These are phyloP conservation scores for Aspergillus sclerotialis DNA, from an alignment of 2,329 filamentous ascomycete species.

Conservation along the genomic window DNA sequence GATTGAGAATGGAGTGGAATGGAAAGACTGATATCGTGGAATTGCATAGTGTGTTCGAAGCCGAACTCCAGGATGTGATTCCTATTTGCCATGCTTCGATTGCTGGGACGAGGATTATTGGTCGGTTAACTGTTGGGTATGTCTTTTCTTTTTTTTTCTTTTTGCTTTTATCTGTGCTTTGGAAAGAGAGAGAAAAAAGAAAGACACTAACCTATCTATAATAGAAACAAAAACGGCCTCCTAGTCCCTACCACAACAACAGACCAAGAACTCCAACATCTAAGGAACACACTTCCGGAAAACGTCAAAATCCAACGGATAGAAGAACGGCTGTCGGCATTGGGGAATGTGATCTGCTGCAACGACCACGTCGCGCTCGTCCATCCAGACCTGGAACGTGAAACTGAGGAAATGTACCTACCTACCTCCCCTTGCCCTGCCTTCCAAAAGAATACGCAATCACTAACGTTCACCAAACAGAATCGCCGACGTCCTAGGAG, in stretches of 20 bases:
- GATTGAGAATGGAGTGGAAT: no score
- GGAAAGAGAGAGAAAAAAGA: not conserved
- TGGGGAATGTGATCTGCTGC: slow-evolving; percentile 92
- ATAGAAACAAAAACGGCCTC: slow-evolving; percentile 88
- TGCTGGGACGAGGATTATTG: slow-evolving; percentile 91
- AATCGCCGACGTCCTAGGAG: slow-evolving; percentile 74
- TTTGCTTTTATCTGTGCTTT: not conserved
- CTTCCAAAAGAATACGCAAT: not conserved
- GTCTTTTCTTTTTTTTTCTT: slow-evolving; percentile 19
- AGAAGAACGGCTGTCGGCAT: slow-evolving; percentile 89
- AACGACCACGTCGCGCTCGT: slow-evolving; percentile 97
- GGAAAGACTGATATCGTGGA: slow-evolving; percentile 7
- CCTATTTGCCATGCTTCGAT: slow-evolving; percentile 96
- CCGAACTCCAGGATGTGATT: slow-evolving; percentile 93
- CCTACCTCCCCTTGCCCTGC: not conserved
- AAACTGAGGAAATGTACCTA: slow-evolving; percentile 82
- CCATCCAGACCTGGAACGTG: slow-evolving; percentile 92
- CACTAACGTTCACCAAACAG: slow-evolving; percentile 13
- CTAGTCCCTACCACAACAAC: slow-evolving; percentile 93
- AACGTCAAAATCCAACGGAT: slow-evolving; percentile 91
- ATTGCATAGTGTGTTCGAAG: slow-evolving; percentile 76
- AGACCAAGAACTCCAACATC: slow-evolving; percentile 95
- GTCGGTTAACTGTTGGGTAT: slow-evolving; percentile 85
- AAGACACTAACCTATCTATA: slow-evolving; percentile 4
- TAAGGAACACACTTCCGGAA: slow-evolving; percentile 91